Conservation (phyloP, 192 early-diverging fungal genomes). For the Dimargaris cristalligena region DNA sequence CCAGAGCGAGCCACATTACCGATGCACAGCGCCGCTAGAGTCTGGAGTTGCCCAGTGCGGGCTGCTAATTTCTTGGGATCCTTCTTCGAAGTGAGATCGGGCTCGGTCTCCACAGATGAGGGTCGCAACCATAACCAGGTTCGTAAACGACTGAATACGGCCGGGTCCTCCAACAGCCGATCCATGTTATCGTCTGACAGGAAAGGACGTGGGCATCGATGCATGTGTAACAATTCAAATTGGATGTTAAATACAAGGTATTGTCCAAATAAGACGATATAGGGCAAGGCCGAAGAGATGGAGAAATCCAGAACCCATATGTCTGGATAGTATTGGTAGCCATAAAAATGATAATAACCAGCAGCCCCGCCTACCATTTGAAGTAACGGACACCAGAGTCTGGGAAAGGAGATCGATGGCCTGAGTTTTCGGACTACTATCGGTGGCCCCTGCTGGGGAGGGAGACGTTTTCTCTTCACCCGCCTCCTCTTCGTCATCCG, state of each 20-base stretch:
- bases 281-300: too few species aligned
- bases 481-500: neutral
- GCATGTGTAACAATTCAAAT: too few species aligned
- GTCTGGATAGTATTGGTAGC: too few species aligned
- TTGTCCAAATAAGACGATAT: too few species aligned
- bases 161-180: neutral
- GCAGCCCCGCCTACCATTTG: too few species aligned
- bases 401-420: neutral
- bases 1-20: conserved; percentile 9
- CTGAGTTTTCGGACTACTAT: neutral
- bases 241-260: too few species aligned
- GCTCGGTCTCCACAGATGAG: neutral
- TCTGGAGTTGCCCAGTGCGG: conserved; percentile 3
- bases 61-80: neutral
- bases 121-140: neutral
- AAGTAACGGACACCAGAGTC: conserved; percentile 3
- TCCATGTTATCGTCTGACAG: conserved; percentile 6
- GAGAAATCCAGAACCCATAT: too few species aligned
- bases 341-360: too few species aligned
- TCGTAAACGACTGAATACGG: neutral
- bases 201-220: too few species aligned
- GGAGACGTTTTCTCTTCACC: neutral
- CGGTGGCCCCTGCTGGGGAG: too few species aligned
- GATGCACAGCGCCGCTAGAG: conserved; percentile 1
- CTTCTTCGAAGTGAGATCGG: neutral